phyloP scores from a whole-genome alignment of 106 monocot species.

The Dioscorea alata region DNA sequence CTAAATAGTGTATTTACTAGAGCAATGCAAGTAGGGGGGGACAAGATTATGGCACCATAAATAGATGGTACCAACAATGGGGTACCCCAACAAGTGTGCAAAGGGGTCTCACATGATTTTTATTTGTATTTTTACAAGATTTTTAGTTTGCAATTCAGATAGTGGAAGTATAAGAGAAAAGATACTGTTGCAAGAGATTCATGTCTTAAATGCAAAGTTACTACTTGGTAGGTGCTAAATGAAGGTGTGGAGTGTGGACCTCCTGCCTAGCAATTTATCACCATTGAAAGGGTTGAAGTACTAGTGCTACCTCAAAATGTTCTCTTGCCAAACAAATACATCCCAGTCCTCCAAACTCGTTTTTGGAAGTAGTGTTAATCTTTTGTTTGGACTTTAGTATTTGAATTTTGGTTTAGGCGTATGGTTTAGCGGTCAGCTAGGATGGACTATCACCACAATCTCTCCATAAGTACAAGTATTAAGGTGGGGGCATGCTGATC shows the following conservation, averaged over 20 bases:
- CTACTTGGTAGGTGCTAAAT: neutral
- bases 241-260: neutral
- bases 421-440: no score
- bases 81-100: no score
- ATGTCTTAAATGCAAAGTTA: neutral
- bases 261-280: neutral
- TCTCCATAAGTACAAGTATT: neutral
- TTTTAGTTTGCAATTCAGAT: no score
- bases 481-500: neutral
- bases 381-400: constrained; percentile 2
- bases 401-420: constrained; percentile 3
- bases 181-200: neutral
- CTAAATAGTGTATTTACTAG: no score
- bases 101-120: no score
- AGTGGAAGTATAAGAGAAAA: no score
- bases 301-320: neutral
- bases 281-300: neutral
- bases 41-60: no score
- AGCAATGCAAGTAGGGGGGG: no score
- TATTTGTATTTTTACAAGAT: no score
- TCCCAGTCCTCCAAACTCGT: neutral
- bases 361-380: neutral
- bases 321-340: constrained; percentile 1
- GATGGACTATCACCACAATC: neutral
- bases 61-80: no score